A percentile compares a stretch with the other conserved stretches of the same genome.
Conservation (phyloP, 129 eudicot genomes). For the Helichrysum umbraculigerum region DNA sequence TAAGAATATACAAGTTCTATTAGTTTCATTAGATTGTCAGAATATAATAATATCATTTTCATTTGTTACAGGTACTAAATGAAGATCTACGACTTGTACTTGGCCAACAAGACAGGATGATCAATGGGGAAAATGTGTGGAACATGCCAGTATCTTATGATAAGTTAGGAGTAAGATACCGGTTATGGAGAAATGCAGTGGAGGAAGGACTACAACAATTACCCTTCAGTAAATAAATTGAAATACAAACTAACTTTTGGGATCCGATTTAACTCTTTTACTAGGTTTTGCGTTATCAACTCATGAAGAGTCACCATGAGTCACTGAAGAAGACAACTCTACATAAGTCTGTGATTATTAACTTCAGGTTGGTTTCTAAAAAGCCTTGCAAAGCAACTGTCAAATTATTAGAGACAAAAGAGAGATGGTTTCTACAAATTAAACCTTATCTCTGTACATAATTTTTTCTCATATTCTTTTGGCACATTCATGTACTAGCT, state of each 20-base stretch:
- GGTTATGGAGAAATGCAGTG: conserved; percentile 86
- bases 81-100: conserved; percentile 92
- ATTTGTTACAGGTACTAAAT: conserved; percentile 62
- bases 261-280: conserved; percentile 34
- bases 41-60: not conserved
- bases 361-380: conserved; percentile 15
- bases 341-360: not conserved
- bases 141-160: conserved; percentile 91
- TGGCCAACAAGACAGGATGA: conserved; percentile 96
- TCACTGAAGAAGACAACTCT: conserved; percentile 14
- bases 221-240: conserved; percentile 46
- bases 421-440: conserved; percentile 26
- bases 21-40: not conserved
- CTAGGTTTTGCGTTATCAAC: conserved; percentile 3
- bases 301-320: conserved; percentile 10
- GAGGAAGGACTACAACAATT: conserved; percentile 60
- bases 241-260: conserved; percentile 36
- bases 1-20: not conserved
- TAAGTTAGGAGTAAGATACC: conserved; percentile 90
- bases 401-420: conserved; percentile 22
- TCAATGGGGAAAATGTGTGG: conserved; percentile 86
- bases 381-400: conserved; percentile 13
- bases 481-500: conserved; percentile 1
- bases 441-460: conserved; percentile 26
- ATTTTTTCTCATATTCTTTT: conserved; percentile 29